phyloP scores from a whole-genome alignment of 768 basidiomycete genomes.

The Lyophyllum atratum region DNA sequence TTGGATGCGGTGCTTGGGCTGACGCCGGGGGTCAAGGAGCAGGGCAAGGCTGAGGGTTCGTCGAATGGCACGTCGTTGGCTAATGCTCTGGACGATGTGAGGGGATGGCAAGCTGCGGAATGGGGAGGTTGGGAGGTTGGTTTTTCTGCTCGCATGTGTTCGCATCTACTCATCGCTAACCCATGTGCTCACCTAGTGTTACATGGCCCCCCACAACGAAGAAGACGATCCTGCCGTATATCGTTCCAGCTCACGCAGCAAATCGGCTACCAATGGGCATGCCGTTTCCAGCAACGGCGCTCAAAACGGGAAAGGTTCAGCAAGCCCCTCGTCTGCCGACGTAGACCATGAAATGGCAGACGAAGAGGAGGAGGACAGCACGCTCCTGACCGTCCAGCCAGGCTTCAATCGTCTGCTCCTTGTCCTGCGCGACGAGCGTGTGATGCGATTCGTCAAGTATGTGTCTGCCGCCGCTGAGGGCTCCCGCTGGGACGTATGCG shows the following conservation, averaged over 20 bases:
- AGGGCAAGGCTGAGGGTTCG: conserved; percentile 26
- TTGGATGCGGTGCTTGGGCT: conserved; percentile 86
- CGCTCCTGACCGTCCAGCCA: conserved; percentile 83
- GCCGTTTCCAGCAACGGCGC: conserved; percentile 1
- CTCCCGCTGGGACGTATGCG: conserved; percentile 91
- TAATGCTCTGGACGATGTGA: conserved; percentile 30
- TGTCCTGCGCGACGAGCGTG: conserved; percentile 89
- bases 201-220: conserved; percentile 93
- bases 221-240: conserved; percentile 97
- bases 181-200: conserved; percentile 56
- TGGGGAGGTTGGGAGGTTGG: conserved; percentile 95
- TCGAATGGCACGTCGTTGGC: conserved; percentile 26
- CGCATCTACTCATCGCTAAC: conserved; percentile 4
- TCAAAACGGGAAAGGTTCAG: conserved; percentile 16
- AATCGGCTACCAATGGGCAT: conserved; percentile 22
- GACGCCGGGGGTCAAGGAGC: conserved; percentile 61
- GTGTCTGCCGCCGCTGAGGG: conserved; percentile 87
- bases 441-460: conserved; percentile 96
- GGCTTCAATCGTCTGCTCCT: conserved; percentile 88
- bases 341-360: conserved; percentile 42
- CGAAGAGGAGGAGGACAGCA: conserved; percentile 73
- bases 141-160: conserved; percentile 13
- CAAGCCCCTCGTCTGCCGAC: conserved; percentile 24
- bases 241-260: conserved; percentile 60
- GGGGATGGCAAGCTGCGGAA: conserved; percentile 70